Evolutionary conservation across 1,139 yeast genomes (phyloP), one percentile per base, ranked within the genome.

Genomic region (Pichia kudriavzevii): DNA sequence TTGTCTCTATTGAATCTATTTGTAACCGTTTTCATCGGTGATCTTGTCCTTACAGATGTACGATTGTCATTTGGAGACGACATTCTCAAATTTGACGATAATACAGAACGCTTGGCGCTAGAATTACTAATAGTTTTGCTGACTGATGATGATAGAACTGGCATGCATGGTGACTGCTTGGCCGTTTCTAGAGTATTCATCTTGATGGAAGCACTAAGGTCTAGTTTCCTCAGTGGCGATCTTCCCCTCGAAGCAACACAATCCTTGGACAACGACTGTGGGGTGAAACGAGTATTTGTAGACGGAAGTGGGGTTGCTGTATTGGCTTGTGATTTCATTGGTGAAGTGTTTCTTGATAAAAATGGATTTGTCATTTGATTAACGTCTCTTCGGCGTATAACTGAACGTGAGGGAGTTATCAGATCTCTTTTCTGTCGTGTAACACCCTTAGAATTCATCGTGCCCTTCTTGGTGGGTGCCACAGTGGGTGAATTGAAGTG

Each of bases 221-320:
- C 26, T 11, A 40, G 22, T 10, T 11, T 32, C 36, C 44, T 43
- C 31, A 45, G 37, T 13, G 56, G 55, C 4, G 56, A 52, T 5
- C 52, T 50, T 6, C 53, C 54, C n/a, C 49, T 45, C 14, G 50
- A 41, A 7, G 50, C 47, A 23, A 51, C 48, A 8, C 53, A 53
- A n/a, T 40, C 43, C 19, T 46, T 46, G 4, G 52, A 47, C 11
- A 50, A 42, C 4, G 35, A 25, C 25, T 28, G 30, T 3, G 39
- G 22, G 14, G 22, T 14, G 10, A 30, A 6, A 7, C 7, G 12
- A 9, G 10, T 18, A 2, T 21, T 10, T 16, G 17, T 21, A 4
- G 31, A 17, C n/a, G 30, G 7, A 9, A 22, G 20, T 19, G 35
- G 26, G n/a, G 33, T 18, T 25, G 11, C 9, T 10, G 5, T 24